Base-by-base conservation (phyloP, 345 rosid species). In the Gossypium herbaceum region DNA sequence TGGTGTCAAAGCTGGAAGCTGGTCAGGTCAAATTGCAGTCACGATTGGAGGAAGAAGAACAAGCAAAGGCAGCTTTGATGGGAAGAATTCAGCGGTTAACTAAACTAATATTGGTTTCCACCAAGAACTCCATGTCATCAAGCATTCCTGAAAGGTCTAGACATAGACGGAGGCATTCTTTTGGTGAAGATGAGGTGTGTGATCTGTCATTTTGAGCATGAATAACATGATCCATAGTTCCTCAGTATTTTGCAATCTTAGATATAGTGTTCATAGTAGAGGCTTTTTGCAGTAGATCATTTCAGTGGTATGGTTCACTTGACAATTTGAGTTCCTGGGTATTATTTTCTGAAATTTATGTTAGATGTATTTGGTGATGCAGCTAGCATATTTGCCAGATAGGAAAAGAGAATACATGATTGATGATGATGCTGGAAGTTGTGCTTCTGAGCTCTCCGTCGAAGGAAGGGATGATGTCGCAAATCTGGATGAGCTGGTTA, bases 381-480 rank as follows among this genome's bases (percentile, higher is more conserved):
- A 87, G 94, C 80, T 89, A 76, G 94, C 91, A 47, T 89, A 89
- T 84, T 79, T 89, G 67, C 98, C 98, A 0, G 97, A 92, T 76
- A 86, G 87, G 79, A 92, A 87, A 85, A 79, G 86, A n/a, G 94
- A 88, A 56, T 82, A 80, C 84, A 74, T 79, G 54, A 71, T 80
- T 44, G 86, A 89, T 72, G 94, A 88, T 78, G 93, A 84, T 85
- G 81, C 81, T 73, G 90, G 80, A 80, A 92, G 89, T 85, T 81
- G 80, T 71, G 85, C 75, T 73, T 81, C 91, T 74, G 93, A 84
- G 86, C 84, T 81, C 76, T 84, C 91, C 15, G 63, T 76, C 19
- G 96, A 88, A 64, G 79, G 82, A 39, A 85, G 86, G 82, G 91
- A 87, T 78, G 93, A 82, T 59, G 72, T 79, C 64, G 81, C 85